phyloP scores from a whole-genome alignment of 148 eudicot genomes.

The Spergularia marina region DNA sequence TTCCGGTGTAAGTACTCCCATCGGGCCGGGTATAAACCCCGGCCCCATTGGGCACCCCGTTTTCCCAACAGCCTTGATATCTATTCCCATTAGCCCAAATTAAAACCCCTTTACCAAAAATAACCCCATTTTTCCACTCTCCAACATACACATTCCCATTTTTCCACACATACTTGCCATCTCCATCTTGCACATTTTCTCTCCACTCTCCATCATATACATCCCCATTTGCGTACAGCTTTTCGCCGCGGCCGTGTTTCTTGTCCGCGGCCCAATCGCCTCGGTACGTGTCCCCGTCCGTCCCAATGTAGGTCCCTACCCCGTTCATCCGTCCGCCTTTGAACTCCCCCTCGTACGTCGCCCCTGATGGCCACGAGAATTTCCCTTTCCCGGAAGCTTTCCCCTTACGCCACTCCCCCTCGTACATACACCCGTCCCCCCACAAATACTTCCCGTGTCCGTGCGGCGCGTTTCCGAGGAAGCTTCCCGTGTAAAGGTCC shows the following conservation, averaged over 20 bases:
- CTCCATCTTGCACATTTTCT: slow-evolving; percentile 36
- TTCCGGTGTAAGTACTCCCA: slow-evolving; percentile 34
- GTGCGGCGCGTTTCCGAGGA: slow-evolving; percentile 37
- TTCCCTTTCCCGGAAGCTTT: slow-evolving; percentile 41
- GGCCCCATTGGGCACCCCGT: slow-evolving; percentile 37
- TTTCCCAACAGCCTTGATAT: slow-evolving; percentile 42
- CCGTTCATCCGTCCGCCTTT: slow-evolving; percentile 39
- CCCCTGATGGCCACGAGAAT: slow-evolving; percentile 51
- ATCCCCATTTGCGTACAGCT: slow-evolving; percentile 42
- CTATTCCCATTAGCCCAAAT: slow-evolving; percentile 47
- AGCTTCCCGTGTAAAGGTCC: slow-evolving; percentile 37
- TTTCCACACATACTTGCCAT: slow-evolving; percentile 43
- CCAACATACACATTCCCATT: slow-evolving; percentile 46
- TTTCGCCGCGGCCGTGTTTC: slow-evolving; percentile 41
- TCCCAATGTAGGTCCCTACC: slow-evolving; percentile 35
- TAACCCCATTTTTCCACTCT: slow-evolving; percentile 42
- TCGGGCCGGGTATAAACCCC: slow-evolving; percentile 38
- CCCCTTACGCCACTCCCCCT: slow-evolving; percentile 41
- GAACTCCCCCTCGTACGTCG: slow-evolving; percentile 44
- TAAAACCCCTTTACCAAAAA: slow-evolving; percentile 41
- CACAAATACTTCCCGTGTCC: slow-evolving; percentile 42
- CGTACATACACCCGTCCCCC: slow-evolving; percentile 51
- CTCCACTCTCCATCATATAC: slow-evolving; percentile 37
- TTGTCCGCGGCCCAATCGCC: slow-evolving; percentile 38
- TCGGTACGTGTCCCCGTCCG: slow-evolving; percentile 40